A percentile compares a stretch with the other conserved stretches of the same genome.
These are phyloP conservation scores for Paracorniculantispora psalliotae DNA, from an alignment of 2,329 filamentous ascomycete genomes.

Conservation along the genomic window DNA sequence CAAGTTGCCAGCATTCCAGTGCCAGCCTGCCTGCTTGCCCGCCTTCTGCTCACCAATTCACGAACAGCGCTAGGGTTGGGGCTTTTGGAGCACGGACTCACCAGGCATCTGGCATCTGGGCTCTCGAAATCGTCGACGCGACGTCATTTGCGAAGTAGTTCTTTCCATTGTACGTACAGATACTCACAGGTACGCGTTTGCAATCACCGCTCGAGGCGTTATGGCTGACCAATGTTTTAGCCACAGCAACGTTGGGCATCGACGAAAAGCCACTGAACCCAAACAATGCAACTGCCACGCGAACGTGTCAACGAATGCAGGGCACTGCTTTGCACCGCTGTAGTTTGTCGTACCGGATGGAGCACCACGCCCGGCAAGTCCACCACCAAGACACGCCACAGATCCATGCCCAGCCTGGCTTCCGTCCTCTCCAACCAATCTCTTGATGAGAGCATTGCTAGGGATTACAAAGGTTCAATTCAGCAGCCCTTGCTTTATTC, in stretches of 20 bases:
- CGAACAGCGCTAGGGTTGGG: background rate
- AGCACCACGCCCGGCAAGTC: background rate
- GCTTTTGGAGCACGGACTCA: background rate
- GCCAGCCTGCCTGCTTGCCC: background rate
- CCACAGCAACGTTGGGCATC: background rate
- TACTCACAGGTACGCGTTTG: too few species aligned
- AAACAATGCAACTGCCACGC: background rate
- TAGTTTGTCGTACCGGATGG: background rate
- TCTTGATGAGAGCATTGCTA: too few species aligned
- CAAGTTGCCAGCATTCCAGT: background rate
- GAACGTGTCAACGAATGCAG: constrained; percentile 7
- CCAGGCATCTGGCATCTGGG: background rate
- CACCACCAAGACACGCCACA: constrained; percentile 8
- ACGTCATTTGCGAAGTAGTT: background rate
- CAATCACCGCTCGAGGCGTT: background rate
- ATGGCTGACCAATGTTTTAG: background rate
- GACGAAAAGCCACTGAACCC: background rate
- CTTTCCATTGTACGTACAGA: too few species aligned
- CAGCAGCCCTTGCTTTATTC: too few species aligned
- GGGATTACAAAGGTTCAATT: too few species aligned
- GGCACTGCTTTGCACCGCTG: background rate
- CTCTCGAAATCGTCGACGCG: background rate
- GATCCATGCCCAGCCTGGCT: constrained; percentile 4
- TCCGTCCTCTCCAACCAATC: too few species aligned
- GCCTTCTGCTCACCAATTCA: background rate